Evolutionary conservation across 2,329 filamentous ascomycete genomes (phyloP), one percentile per base, ranked within the genome.

Genomic region (Cadophora luteo-olivacea): DNA sequence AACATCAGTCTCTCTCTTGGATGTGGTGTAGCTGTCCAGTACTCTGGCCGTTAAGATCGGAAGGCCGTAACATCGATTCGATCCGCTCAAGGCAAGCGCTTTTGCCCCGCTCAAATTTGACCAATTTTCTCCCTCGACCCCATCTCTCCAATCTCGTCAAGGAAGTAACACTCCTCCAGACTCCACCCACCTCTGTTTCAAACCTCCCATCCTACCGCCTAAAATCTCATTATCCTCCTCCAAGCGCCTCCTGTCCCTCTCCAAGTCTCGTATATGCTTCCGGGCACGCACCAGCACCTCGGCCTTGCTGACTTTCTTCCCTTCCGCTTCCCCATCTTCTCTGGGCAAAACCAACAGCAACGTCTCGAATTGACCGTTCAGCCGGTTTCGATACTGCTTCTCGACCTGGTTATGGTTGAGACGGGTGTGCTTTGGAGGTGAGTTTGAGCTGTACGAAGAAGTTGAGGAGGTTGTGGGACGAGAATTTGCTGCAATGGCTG

Each of bases 361-460:
- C 19, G 57, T 69, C 45, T 72, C 61, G 4, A 72, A 72, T 25
- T 72, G 68, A 0, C 54, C 11, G 36, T 69, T 71, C 38, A 69
- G 32, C 7, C 65, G 69, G 29, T 68, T 71, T 22, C 67, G 67
- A 22, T 69, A 71, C 29, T 71, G 61, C 38, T 72, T 70, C 32
- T 68, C 68, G 38, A 70, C 58, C 25, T 67, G 61, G 22, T 67
- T 70, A 61, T 71, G 70, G 64, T 64, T 70, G 8, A 52, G 49
- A 64, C 29, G 45, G 14, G 16, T 25, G 25, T 48, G 36, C 14
- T 49, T 49, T 9, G 58, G 24, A n/a, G 38, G 36, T 9, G 38
- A 61, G 8, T 22, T 61, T 2, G 58, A 29, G 38, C 14, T 12
- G 19, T 29, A 14, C 4, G 58, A 29, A 16, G 41, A 29, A 12